phyloP scores from a whole-genome alignment of 495 filamentous ascomycete species.

The Aspergillus nidulans region DNA sequence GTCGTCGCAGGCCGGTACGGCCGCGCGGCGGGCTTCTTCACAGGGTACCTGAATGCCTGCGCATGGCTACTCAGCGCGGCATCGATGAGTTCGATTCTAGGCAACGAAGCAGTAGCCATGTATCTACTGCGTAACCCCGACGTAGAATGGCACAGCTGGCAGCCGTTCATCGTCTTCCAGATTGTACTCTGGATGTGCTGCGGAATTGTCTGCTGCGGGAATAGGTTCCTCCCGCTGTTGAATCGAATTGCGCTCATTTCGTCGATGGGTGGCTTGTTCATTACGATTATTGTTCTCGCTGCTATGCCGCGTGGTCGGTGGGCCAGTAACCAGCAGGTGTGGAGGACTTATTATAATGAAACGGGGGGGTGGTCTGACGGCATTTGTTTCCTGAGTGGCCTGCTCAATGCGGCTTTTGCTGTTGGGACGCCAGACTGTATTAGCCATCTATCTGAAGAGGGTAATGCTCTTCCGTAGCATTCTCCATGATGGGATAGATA shows the following conservation, averaged over 20 bases:
- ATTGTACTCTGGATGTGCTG: conserved; percentile 65
- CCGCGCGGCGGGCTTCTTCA: conserved; percentile 66
- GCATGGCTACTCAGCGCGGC: conserved; percentile 64
- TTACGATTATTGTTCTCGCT: conserved; percentile 70
- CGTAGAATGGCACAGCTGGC: conserved; percentile 61
- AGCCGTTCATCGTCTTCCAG: conserved; percentile 68
- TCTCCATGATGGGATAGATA: not conserved
- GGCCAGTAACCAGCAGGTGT: conserved; percentile 53
- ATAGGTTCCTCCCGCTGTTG: conserved; percentile 60
- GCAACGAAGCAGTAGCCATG: conserved; percentile 63
- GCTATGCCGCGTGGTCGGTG: conserved; percentile 58
- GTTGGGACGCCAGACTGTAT: conserved; percentile 76
- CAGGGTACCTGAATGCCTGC: conserved; percentile 74
- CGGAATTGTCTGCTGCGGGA: conserved; percentile 61
- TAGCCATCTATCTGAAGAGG: conserved; percentile 78
- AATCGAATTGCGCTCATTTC: conserved; percentile 65
- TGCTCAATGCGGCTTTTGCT: conserved; percentile 81
- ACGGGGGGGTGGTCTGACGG: conserved; percentile 65
- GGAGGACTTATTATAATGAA: conserved; percentile 58
- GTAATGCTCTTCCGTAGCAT: not conserved
- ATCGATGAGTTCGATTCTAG: conserved; percentile 63
- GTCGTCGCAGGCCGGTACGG: conserved; percentile 69
- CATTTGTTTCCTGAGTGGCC: conserved; percentile 68
- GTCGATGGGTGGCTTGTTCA: conserved; percentile 60
- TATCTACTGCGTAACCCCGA: conserved; percentile 66